phyloP scores from a whole-genome alignment of 495 filamentous ascomycete genomes.

The Penicillium goetzii region DNA sequence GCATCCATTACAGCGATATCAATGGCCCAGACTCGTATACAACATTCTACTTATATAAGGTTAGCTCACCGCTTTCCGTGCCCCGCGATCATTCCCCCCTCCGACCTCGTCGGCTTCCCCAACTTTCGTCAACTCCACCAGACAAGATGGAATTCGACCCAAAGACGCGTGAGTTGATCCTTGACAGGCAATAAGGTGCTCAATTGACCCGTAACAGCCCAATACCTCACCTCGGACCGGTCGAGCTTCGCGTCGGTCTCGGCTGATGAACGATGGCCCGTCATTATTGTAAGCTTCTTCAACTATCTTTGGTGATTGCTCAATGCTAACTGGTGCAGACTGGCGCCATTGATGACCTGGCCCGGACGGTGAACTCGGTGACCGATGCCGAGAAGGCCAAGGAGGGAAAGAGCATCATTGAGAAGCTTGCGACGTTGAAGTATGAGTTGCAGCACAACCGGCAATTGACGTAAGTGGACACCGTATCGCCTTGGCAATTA shows the following conservation, averaged over 20 bases:
- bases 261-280: constrained; percentile 84
- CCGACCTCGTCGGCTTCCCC: constrained; percentile 12
- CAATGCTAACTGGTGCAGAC: constrained; percentile 60
- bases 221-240: constrained; percentile 75
- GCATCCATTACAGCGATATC: not conserved
- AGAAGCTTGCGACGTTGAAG: constrained; percentile 80
- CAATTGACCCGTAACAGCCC: constrained; percentile 57
- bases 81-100: constrained; percentile 15
- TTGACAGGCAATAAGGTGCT: not conserved
- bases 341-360: constrained; percentile 90
- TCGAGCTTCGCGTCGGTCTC: constrained; percentile 86
- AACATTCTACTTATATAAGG: not conserved
- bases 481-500: not conserved
- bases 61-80: constrained; percentile 13
- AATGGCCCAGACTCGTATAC: not conserved
- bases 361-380: constrained; percentile 64
- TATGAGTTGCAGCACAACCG: constrained; percentile 95
- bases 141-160: constrained; percentile 20
- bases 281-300: constrained; percentile 72
- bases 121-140: constrained; percentile 12
- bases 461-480: constrained; percentile 67
- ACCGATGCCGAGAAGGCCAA: constrained; percentile 61
- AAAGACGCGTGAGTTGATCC: constrained; percentile 57
- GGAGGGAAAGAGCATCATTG: constrained; percentile 86
- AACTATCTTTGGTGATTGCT: not conserved